phyloP scores from a whole-genome alignment of 768 basidiomycete species.

The Pleurotus platypus region DNA sequence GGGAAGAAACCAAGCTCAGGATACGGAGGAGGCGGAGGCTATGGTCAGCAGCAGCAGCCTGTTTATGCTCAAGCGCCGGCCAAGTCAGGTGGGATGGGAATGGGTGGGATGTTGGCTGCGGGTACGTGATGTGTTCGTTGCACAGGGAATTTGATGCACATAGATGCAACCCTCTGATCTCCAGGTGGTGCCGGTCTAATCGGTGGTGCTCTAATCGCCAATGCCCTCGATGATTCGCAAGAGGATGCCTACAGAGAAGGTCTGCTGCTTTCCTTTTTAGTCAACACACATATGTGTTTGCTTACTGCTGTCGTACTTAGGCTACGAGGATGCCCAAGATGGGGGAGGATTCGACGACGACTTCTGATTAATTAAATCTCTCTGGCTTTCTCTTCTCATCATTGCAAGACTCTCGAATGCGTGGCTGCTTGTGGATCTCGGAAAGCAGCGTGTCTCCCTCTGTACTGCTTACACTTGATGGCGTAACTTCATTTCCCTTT shows the following conservation, averaged over 20 bases:
- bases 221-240: slow-evolving; percentile 40
- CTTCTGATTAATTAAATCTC: slow-evolving; percentile 1
- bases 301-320: slow-evolving; percentile 7
- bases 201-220: slow-evolving; percentile 54
- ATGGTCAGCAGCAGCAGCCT: slow-evolving; percentile 25
- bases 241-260: slow-evolving; percentile 22
- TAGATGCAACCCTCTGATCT: background rate
- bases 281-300: background rate
- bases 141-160: background rate
- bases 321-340: slow-evolving; percentile 11
- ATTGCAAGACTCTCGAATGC: background rate
- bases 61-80: slow-evolving; percentile 32
- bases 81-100: slow-evolving; percentile 44
- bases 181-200: slow-evolving; percentile 61
- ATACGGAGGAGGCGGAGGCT: slow-evolving; percentile 15
- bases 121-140: slow-evolving; percentile 29
- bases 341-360: slow-evolving; percentile 10
- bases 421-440: too few relatives aligned
- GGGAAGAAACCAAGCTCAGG: slow-evolving; percentile 1
- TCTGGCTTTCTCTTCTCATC: background rate
- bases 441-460: too few relatives aligned
- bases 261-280: slow-evolving; percentile 1
- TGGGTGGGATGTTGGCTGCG: slow-evolving; percentile 42
- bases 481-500: background rate
- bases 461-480: too few relatives aligned